Base-by-base conservation (phyloP, 78 protist species). In the Monosiga brevicollis region DNA sequence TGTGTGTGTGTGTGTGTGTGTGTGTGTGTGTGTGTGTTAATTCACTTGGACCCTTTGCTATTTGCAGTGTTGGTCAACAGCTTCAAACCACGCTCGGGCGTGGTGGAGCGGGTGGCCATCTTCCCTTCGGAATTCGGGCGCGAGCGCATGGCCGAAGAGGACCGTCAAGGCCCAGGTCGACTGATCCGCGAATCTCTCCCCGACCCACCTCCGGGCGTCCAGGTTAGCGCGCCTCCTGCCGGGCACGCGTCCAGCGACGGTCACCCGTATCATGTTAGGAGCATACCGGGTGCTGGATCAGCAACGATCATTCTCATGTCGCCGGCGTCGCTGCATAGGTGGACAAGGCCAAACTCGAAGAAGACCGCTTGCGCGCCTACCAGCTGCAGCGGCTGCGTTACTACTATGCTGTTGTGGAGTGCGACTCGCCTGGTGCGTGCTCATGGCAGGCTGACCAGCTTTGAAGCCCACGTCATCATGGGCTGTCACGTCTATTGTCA, bases 391-490 rank as follows among this genome's bases (percentile, higher is more conserved):
- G 88, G 43, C 72, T 89, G 73, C 84, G 79, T 37, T 93, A 89
- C 78, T 93, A 89, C 79, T 93, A 88, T 86, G 96, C 91, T 1
- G 90, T 93, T 0, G 89, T 84, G 26, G 91, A 85, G 25, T 88
- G 91, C 82, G 93, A 89, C 76, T 36, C 62, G 11, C 83, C 62
- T 10, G 86, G n/a, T n/a, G n/a, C n/a, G n/a, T n/a, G n/a, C n/a
- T n/a, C n/a, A n/a, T n/a, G n/a, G n/a, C n/a, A n/a, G n/a, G n/a
- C n/a, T n/a, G n/a, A n/a, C n/a, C n/a, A n/a, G n/a, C n/a, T n/a
- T n/a, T n/a, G n/a, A n/a, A n/a, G n/a, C n/a, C n/a, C n/a, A n/a
- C n/a, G n/a, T n/a, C n/a, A n/a, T n/a, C n/a, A n/a, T n/a, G n/a
- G n/a, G n/a, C n/a, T n/a, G n/a, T n/a, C n/a, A n/a, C n/a, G n/a